Evolutionary conservation across 176 grass and related monocot genomes (phyloP).

Genomic region (Avena atlantica): DNA sequence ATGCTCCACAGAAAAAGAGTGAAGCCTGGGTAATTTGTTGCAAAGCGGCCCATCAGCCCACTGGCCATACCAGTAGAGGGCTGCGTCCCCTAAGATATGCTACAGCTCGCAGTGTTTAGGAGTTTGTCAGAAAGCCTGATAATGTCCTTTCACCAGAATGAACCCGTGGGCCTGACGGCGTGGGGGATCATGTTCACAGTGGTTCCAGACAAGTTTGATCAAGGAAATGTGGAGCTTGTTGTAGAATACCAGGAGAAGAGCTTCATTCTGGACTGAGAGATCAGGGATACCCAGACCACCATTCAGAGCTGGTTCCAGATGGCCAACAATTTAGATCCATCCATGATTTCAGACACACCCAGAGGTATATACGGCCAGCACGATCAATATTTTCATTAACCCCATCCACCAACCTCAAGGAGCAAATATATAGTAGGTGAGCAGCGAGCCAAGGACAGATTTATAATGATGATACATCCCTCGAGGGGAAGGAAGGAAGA

Average conservation of each 20-base stretch:
- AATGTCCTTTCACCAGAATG: not conserved
- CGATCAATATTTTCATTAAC: not conserved
- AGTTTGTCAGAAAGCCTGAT: not conserved
- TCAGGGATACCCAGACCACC: conserved; percentile 7
- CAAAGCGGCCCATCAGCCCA: not conserved
- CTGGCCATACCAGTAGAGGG: not conserved
- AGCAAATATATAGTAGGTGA: not conserved
- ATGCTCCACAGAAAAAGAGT: not conserved
- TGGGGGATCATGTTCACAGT: not conserved
- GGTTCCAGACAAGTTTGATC: not conserved
- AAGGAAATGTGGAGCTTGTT: not conserved
- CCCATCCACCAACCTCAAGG: not conserved
- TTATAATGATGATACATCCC: not conserved
- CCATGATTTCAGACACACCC: not conserved
- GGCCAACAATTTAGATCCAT: not conserved
- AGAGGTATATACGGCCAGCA: not conserved
- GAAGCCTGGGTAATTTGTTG: not conserved
- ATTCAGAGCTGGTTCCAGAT: not conserved
- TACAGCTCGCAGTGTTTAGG: not conserved
- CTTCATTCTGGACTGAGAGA: not conserved
- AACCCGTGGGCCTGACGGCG: not conserved
- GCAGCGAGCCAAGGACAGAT: not conserved
- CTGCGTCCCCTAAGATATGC: not conserved
- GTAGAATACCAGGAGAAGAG: not conserved
- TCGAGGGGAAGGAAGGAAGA: not conserved